Evolutionary conservation across 1,284 basidiomycete species (phyloP), one percentile per base, ranked within the genome.

Genomic region (Termitomyces sp.): DNA sequence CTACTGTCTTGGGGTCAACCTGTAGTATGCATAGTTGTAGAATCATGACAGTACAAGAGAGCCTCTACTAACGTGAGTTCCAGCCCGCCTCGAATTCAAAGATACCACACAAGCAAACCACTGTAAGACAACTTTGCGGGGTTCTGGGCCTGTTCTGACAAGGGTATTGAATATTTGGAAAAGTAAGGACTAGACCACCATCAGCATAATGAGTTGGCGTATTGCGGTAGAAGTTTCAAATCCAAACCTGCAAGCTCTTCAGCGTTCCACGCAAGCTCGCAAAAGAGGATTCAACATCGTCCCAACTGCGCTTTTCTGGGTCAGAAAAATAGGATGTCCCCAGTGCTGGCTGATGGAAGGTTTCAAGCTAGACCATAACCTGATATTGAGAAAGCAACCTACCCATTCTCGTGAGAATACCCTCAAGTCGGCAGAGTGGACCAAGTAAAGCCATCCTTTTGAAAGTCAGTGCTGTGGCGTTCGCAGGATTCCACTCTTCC

Each of bases 151-250:
- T 0, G 92, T 83, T 28, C 96, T 83, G 14, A 99, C 88, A 19
- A 99, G 76, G 1, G 86, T 75, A 64, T 97, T 94, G 70, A 95
- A 92, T 48, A 97, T 83, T 66, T 87, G 83, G 72, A 97, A 99
- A 43, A 98, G 74, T 4, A 87, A 83, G 0, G 80, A 77, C 81
- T 94, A 54, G 14, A 43, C 35, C 40, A 43, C 47, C 18, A 46
- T 37, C 42, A 56, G 53, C 52, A 51, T 43, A 55, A 37, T 31
- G 33, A n/a, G 5, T 42, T 9, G 28, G 33, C 16, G 16, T 1
- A 24, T 35, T 11, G 31, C 16, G 24, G 49, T 30, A 40, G 16
- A 50, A 35, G 40, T 37, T 35, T 18, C 7, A 14, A 40, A 14
- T 30, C 6, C 54, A 66, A 46, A 89, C 90, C 77, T 95, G 93